Evolutionary conservation across 78 protist species (phyloP).

Genomic region (Isochrysis galbana): DNA sequence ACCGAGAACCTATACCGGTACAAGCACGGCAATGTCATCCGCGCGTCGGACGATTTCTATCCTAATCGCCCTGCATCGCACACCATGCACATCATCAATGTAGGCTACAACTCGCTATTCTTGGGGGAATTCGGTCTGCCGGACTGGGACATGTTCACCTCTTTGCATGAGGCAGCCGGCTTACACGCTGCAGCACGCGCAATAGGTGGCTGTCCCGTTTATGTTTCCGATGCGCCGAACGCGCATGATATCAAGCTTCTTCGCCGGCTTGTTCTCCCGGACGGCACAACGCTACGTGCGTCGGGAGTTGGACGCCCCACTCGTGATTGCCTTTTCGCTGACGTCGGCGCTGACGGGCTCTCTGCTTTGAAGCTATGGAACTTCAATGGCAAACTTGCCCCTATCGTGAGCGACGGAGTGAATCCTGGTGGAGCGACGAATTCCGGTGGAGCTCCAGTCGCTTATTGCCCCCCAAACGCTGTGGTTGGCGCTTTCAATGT

Average conservation of each 20-base stretch:
- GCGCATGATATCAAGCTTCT: constrained; percentile 34
- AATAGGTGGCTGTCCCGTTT: constrained; percentile 30
- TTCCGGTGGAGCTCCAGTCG: not conserved
- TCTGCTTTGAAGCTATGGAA: constrained; percentile 43
- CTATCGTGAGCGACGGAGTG: too few species aligned
- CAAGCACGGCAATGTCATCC: not conserved
- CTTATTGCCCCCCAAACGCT: not conserved
- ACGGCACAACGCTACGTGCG: constrained; percentile 43
- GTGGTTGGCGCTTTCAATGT: constrained; percentile 45
- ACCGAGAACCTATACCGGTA: not conserved
- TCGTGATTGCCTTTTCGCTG: not conserved
- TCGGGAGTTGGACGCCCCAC: not conserved
- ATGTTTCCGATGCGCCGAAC: not conserved
- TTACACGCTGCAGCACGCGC: constrained; percentile 48
- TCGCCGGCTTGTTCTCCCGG: constrained; percentile 28
- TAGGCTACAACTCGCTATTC: constrained; percentile 43
- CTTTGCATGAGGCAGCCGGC: not conserved
- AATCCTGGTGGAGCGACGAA: too few species aligned
- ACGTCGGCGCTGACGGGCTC: not conserved
- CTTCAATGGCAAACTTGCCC: not conserved
- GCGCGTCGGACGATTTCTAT: constrained; percentile 37
- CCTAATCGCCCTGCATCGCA: constrained; percentile 25
- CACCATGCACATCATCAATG: constrained; percentile 36
- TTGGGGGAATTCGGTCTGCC: not conserved
- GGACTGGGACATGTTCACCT: constrained; percentile 35